Evolutionary conservation across 805 yeast genomes (phyloP).

Genomic region (Wickerhamomyces hampshirensis): DNA sequence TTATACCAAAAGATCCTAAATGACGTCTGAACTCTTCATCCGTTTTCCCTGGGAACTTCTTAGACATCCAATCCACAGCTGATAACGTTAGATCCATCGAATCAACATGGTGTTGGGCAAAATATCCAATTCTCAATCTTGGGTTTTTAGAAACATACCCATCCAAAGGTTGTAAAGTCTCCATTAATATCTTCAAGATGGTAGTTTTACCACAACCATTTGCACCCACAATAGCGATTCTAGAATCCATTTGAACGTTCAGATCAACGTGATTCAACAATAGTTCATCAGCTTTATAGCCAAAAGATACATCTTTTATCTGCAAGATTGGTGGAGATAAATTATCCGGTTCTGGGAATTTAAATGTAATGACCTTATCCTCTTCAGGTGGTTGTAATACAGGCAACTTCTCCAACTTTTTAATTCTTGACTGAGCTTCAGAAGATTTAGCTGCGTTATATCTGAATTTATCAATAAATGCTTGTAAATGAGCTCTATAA

Average conservation of each 20-base stretch:
- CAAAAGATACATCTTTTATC: conserved; percentile 80
- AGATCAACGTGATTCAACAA: conserved; percentile 75
- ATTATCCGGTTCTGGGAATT: conserved; percentile 92
- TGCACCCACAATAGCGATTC: conserved; percentile 97
- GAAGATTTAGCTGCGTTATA: conserved; percentile 97
- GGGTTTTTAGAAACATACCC: conserved; percentile 81
- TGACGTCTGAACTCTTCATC: conserved; percentile 97
- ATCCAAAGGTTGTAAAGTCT: conserved; percentile 61
- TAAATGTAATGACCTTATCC: conserved; percentile 77
- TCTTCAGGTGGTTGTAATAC: conserved; percentile 91
- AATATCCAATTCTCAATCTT: conserved; percentile 88
- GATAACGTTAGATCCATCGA: conserved; percentile 84
- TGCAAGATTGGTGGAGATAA: conserved; percentile 92
- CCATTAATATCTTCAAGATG: conserved; percentile 80
- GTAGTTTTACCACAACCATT: conserved; percentile 99
- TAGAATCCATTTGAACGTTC: conserved; percentile 88
- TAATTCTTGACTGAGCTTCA: conserved; percentile 97
- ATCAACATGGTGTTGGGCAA: conserved; percentile 98
- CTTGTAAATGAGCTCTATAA: conserved; percentile 86
- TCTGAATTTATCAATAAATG: conserved; percentile 91
- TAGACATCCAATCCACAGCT: conserved; percentile 94
- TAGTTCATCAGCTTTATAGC: conserved; percentile 63
- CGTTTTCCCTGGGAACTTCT: conserved; percentile 83
- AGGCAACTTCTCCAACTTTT: conserved; percentile 93
- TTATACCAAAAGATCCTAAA: conserved; percentile 94